Conservation (phyloP, 371 early-diverging fungal species). For the Cokeromyces recurvatus region DNA sequence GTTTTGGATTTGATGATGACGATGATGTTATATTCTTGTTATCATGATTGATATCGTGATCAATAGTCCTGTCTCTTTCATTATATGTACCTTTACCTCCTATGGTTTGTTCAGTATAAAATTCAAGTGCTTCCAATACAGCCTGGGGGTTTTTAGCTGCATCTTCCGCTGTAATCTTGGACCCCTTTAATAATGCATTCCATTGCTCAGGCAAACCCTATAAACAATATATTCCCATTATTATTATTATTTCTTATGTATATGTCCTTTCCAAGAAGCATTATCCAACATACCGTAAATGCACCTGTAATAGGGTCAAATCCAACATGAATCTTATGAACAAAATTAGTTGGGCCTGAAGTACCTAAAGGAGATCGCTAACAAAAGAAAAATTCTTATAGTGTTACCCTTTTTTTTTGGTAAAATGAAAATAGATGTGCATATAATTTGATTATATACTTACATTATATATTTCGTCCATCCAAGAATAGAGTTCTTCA, state of each 20-base stretch:
- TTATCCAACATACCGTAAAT: conserved; percentile 67
- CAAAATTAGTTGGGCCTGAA: conserved; percentile 81
- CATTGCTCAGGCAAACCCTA: conserved; percentile 93
- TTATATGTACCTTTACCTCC: conserved; percentile 42
- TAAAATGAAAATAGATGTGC: too few relatives aligned
- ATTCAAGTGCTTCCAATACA: conserved; percentile 95
- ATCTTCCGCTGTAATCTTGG: conserved; percentile 94
- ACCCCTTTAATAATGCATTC: conserved; percentile 85
- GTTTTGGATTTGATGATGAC: conserved; percentile 6
- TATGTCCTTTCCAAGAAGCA: too few relatives aligned
- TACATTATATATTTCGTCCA: conserved; percentile 79
- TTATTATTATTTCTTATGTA: neutral
- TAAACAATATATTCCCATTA: neutral
- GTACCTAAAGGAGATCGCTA: conserved; percentile 42
- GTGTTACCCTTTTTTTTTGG: too few relatives aligned
- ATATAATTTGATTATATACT: too few relatives aligned
- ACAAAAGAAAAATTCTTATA: too few relatives aligned
- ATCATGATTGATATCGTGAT: neutral
- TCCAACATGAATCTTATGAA: conserved; percentile 84
- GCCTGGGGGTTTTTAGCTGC: conserved; percentile 95
- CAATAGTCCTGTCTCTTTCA: neutral
- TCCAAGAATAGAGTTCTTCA: conserved; percentile 85
- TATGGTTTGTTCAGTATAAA: conserved; percentile 82
- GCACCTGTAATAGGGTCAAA: conserved; percentile 78
- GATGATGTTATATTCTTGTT: conserved; percentile 4